These are phyloP conservation scores for Phytophthora tentaculata DNA, from an alignment of 352 stramenopile species.

Conservation along the genomic window DNA sequence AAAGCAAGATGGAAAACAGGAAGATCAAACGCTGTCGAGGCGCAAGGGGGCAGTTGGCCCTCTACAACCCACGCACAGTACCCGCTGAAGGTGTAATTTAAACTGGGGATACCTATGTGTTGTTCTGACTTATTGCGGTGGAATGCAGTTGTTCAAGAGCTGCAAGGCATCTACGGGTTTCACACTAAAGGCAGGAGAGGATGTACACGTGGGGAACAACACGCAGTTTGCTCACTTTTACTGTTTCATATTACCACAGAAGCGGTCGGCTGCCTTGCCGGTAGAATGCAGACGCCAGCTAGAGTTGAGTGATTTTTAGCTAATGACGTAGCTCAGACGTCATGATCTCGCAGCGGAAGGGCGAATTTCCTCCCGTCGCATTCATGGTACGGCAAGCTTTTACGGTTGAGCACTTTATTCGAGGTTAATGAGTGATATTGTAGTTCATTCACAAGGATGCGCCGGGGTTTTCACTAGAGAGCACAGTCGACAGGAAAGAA, in stretches of 20 bases:
- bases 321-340: conserved; percentile 48
- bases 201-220: not conserved
- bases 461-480: conserved; percentile 37
- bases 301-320: not conserved
- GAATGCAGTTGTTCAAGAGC: conserved; percentile 54
- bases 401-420: not conserved
- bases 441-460: conserved; percentile 55
- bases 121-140: conserved; percentile 3
- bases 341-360: conserved; percentile 81
- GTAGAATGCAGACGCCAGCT: conserved; percentile 20
- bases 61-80: conserved; percentile 68
- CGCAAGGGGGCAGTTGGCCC: conserved; percentile 51
- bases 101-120: not conserved
- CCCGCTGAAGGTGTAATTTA: conserved; percentile 48
- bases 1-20: conserved; percentile 21
- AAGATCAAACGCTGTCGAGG: conserved; percentile 51
- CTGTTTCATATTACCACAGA: conserved; percentile 26
- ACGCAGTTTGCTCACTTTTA: not conserved
- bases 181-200: conserved; percentile 43
- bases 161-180: conserved; percentile 62
- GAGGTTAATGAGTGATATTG: conserved; percentile 7
- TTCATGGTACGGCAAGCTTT: conserved; percentile 53
- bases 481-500: conserved; percentile 54
- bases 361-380: conserved; percentile 66
- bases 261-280: conserved; percentile 60